Percentiles rank a stretch among this genome's conserved stretches.
Evolutionary conservation across 768 basidiomycete species (phyloP).

Genomic region (Phlebiopsis gigantea): DNA sequence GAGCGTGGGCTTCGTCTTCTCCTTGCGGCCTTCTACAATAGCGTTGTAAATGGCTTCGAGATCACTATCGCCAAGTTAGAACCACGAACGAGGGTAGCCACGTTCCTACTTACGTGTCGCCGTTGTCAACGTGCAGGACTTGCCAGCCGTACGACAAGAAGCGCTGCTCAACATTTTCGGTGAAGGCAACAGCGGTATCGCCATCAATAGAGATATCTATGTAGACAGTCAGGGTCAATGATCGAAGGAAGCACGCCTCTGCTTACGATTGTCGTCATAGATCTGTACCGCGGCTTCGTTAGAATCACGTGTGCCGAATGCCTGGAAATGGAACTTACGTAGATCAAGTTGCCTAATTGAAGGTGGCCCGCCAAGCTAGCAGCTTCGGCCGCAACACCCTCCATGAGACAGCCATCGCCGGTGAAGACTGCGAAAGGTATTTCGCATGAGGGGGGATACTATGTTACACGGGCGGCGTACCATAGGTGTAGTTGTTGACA

Average conservation of each 20-base stretch:
- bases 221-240: constrained; percentile 4
- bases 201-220: constrained; percentile 95
- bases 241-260: constrained; percentile 8
- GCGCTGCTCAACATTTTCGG: constrained; percentile 85
- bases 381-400: constrained; percentile 92
- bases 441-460: background rate
- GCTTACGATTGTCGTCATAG: constrained; percentile 92
- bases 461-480: constrained; percentile 31
- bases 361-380: constrained; percentile 91
- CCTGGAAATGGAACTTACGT: constrained; percentile 42
- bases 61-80: constrained; percentile 45
- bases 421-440: constrained; percentile 56
- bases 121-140: constrained; percentile 77
- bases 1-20: constrained; percentile 80
- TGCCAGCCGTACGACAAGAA: constrained; percentile 95
- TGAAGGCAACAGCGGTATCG: constrained; percentile 87
- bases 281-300: constrained; percentile 38
- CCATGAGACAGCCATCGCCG: constrained; percentile 96
- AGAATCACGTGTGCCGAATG: constrained; percentile 14
- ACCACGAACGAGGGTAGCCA: background rate
- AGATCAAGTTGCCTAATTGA: constrained; percentile 88
- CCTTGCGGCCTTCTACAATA: constrained; percentile 70
- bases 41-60: constrained; percentile 71
- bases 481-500: constrained; percentile 86
- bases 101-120: constrained; percentile 52